Evolutionary conservation across 2,329 filamentous ascomycete genomes (phyloP).

Genomic region (Colletotrichum tofieldiae): DNA sequence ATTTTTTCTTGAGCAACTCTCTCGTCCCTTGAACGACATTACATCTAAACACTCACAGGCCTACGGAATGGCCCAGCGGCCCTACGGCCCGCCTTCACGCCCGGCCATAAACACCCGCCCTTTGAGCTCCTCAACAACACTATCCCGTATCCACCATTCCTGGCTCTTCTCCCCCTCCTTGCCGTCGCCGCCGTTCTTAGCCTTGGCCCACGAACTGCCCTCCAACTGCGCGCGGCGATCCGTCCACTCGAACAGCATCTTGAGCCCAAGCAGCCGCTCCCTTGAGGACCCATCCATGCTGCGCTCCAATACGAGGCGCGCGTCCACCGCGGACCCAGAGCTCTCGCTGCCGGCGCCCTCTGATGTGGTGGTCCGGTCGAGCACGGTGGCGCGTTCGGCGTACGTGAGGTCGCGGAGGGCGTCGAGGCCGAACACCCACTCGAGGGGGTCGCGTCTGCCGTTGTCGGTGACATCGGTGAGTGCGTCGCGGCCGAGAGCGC

Average conservation of each 20-base stretch:
- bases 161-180: conserved; percentile 51
- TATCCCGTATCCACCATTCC: conserved; percentile 70
- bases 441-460: conserved; percentile 66
- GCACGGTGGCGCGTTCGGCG: conserved; percentile 76
- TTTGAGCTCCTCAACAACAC: conserved; percentile 69
- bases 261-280: conserved; percentile 64
- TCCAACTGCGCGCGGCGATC: conserved; percentile 59
- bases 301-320: conserved; percentile 76
- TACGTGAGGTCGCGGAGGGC: conserved; percentile 70
- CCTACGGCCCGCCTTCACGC: conserved; percentile 49
- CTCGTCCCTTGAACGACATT: neutral
- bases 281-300: conserved; percentile 59
- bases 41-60: neutral
- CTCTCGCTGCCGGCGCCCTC: conserved; percentile 61
- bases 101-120: conserved; percentile 69
- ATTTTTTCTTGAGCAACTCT: neutral
- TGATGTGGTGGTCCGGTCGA: conserved; percentile 67
- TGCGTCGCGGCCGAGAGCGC: conserved; percentile 73
- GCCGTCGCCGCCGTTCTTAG: conserved; percentile 22
- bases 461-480: conserved; percentile 47
- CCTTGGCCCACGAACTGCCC: conserved; percentile 44
- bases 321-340: conserved; percentile 72
- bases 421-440: conserved; percentile 81
- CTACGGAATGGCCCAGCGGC: conserved; percentile 46
- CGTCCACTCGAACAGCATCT: conserved; percentile 71